Evolutionary conservation across 1,284 basidiomycete genomes (phyloP), one percentile per base, ranked within the genome.

Genomic region (Volvariella volvacea): DNA sequence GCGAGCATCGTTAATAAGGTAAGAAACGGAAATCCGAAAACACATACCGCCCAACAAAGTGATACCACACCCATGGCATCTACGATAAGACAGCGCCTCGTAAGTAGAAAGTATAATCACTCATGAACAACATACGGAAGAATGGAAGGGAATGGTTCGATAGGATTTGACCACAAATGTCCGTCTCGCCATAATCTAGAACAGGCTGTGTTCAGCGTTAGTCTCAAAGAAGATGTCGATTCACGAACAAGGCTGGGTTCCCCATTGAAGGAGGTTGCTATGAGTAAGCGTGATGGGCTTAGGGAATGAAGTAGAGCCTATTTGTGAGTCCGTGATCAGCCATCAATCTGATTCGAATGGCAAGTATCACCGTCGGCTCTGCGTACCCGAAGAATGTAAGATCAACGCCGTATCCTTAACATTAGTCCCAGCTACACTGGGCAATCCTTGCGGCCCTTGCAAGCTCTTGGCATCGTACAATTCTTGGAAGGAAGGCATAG

Each of bases 301-400:
- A 4, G 65, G 65, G 21, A 65, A 50, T 30, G 63, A 65, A 16
- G 65, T 67, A 0, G 25, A 28, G 6, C 25, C 25, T 28, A 12
- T 28, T 28, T 28, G 6, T 6, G 25, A 12, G 12, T 28, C 6
- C 25, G 12, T 6, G 12, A 6, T 28, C 25, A 28, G 12, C n/a
- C n/a, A n/a, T n/a, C n/a, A n/a, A n/a, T n/a, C n/a, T n/a, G n/a
- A n/a, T n/a, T n/a, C n/a, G n/a, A n/a, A n/a, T n/a, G n/a, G 25
- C 6, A 28, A 28, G 6, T 6, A 28, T 28, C 6, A 28, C 25
- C 12, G 6, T 28, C 12, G 25, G 6, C 6, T 6, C 12, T 12
- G 12, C 25, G 65, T 66, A 12, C 66, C 65, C 10, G 63, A 65
- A 4, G 63, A 63, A 43, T 68, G 65, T 50, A 67, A 50, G 39